Evolutionary conservation across 2,329 filamentous ascomycete genomes (phyloP).

Genomic region (Phialemonium atrogriseum): DNA sequence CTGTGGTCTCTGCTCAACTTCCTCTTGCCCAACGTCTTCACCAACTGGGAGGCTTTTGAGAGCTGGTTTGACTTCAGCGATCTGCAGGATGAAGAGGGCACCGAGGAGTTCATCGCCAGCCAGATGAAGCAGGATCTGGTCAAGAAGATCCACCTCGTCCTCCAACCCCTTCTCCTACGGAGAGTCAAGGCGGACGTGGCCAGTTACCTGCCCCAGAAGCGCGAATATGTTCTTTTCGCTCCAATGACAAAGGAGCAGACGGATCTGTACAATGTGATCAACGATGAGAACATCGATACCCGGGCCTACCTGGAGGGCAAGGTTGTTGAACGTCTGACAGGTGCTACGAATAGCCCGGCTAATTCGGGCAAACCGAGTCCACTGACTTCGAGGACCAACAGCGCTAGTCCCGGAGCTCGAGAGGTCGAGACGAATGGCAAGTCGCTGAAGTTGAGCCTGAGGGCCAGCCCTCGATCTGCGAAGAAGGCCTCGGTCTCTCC

Average conservation of each 20-base stretch:
- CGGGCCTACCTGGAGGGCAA: slow-evolving; percentile 78
- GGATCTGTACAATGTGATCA: slow-evolving; percentile 69
- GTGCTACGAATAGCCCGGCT: slow-evolving; percentile 35
- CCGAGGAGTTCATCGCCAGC: slow-evolving; percentile 72
- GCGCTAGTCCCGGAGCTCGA: slow-evolving; percentile 17
- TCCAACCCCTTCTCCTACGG: slow-evolving; percentile 84
- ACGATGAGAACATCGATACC: slow-evolving; percentile 48
- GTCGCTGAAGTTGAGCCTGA: slow-evolving; percentile 22
- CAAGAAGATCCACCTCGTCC: slow-evolving; percentile 82
- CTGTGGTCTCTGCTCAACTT: slow-evolving; percentile 95
- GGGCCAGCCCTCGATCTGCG: slow-evolving; percentile 23
- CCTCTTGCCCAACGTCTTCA: slow-evolving; percentile 84
- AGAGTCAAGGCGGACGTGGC: slow-evolving; percentile 92
- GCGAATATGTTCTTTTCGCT: slow-evolving; percentile 92
- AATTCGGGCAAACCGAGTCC: slow-evolving; percentile 23
- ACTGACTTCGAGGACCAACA: slow-evolving; percentile 31
- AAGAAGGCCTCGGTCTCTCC: too few relatives aligned
- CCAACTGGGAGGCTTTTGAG: slow-evolving; percentile 87
- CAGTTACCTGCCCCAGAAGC: slow-evolving; percentile 83
- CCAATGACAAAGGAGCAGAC: slow-evolving; percentile 87
- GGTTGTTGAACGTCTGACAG: slow-evolving; percentile 55
- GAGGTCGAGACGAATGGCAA: slow-evolving; percentile 9
- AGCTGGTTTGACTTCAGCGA: slow-evolving; percentile 97
- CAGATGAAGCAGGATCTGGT: slow-evolving; percentile 70
- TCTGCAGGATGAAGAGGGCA: slow-evolving; percentile 72